Evolutionary conservation across 305 asterid species (phyloP).

Genomic region (Fraxinus sp.): DNA sequence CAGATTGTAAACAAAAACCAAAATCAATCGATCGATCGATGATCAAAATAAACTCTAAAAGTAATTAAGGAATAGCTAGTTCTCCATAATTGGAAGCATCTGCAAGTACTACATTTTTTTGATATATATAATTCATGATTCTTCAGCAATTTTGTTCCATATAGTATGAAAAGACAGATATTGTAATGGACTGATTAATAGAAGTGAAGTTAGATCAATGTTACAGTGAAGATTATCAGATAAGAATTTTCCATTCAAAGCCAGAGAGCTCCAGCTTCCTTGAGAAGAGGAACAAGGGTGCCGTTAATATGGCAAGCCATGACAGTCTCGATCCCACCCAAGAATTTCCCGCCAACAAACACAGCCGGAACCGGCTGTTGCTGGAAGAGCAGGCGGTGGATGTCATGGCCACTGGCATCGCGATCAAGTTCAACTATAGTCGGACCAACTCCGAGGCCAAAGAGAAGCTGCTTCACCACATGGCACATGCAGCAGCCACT

Average conservation of each 20-base stretch:
- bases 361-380: slow-evolving; percentile 40
- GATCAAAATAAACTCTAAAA: no score
- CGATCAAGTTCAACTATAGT: slow-evolving; percentile 41
- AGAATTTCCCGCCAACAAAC: slow-evolving; percentile 43
- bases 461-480: slow-evolving; percentile 43
- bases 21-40: no score
- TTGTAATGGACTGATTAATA: neutral
- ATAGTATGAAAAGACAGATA: no score
- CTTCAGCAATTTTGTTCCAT: neutral
- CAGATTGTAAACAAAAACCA: no score
- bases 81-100: neutral
- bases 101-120: neutral
- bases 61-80: neutral
- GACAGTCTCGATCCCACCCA: slow-evolving; percentile 44
- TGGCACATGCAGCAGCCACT: slow-evolving; percentile 55
- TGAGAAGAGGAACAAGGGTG: slow-evolving; percentile 45
- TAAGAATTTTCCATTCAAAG: slow-evolving; percentile 23
- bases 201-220: neutral
- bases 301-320: slow-evolving; percentile 53
- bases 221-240: neutral
- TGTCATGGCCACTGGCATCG: slow-evolving; percentile 31
- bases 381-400: slow-evolving; percentile 31
- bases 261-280: slow-evolving; percentile 50
- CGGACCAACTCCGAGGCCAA: slow-evolving; percentile 49
- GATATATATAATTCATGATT: neutral